Evolutionary conservation across 208 protist species (phyloP), one percentile per base, ranked within the genome.

Genomic region (Crithidia brevicula): DNA sequence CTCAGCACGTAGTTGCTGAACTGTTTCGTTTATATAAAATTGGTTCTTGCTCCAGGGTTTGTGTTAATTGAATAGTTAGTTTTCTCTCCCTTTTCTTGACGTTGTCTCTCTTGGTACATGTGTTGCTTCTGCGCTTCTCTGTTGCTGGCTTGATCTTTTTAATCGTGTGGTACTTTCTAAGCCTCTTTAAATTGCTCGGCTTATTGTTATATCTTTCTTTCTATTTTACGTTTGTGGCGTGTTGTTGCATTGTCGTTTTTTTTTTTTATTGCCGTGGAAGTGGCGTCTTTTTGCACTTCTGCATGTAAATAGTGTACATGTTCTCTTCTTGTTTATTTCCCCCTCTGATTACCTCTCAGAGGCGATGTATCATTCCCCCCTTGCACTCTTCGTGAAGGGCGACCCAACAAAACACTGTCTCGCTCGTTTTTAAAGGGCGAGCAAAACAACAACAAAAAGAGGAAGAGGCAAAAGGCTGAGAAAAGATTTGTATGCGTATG

Each of bases 1-100:
- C 66, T 97, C 40, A 94, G 72, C 51, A 80, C 81, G 13, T 94
- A 86, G 23, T 56, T 15, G 22, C 16, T 52, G 47, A 23, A 30
- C 2, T 15, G 3, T 60, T 43, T 46, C 1, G 10, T 43, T 58
- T 23, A 30, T 40, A 4, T 40, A 30, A 38, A 4, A 38, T 23
- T 5, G n/a, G 13, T 45, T 8, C 31, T 40, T 43, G 6, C 46
- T 20, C n/a, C n/a, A n/a, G n/a, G n/a, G 16, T 62, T 60, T n/a
- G 22, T 36, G 20, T 62, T 47, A 20, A 11, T 27, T 15, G 38
- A 43, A 20, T 28, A 22, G 52, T 2, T 58, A 4, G n/a, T 58
- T 20, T 23, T 10, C 1, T 58, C 2, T 43, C 28, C 18, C 31
- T 54, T 7, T 45, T 3, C 13, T 3, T 54, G n/a, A 16, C 11